These are phyloP conservation scores for Lactifluus hygrophoroides DNA, from an alignment of 768 basidiomycete genomes.

Conservation along the genomic window DNA sequence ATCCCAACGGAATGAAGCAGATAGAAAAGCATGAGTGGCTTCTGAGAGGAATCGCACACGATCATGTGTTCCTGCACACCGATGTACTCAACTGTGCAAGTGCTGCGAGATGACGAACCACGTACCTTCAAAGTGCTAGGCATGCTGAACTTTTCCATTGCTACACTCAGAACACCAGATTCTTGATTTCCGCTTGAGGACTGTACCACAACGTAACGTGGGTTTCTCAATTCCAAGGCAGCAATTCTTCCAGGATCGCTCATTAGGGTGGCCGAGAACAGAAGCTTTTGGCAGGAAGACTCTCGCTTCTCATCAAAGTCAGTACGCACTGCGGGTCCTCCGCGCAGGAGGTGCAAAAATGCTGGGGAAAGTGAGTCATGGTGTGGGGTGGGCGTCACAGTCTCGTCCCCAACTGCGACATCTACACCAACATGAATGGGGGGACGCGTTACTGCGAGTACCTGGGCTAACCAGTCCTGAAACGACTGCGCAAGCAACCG, in stretches of 20 bases:
- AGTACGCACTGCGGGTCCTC: conserved; percentile 33
- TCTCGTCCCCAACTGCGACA: background rate
- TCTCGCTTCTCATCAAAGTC: conserved; percentile 50
- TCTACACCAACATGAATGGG: background rate
- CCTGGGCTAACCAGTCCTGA: conserved; percentile 87
- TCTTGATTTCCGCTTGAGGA: conserved; percentile 27
- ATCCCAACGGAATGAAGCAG: conserved; percentile 59
- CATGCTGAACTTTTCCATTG: conserved; percentile 73
- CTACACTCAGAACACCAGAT: conserved; percentile 40
- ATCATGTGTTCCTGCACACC: conserved; percentile 72
- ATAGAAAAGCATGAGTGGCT: conserved; percentile 85
- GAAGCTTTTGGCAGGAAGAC: conserved; percentile 81
- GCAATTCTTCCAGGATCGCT: conserved; percentile 90
- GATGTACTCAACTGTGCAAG: background rate
- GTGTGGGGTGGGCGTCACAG: conserved; percentile 18
- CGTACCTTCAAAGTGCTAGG: conserved; percentile 68
- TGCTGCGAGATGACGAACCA: conserved; percentile 8
- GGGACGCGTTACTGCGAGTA: conserved; percentile 64
- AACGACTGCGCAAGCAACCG: conserved; percentile 92
- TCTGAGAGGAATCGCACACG: conserved; percentile 66
- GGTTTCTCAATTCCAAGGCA: conserved; percentile 64
- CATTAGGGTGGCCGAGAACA: conserved; percentile 95
- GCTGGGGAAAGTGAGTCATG: conserved; percentile 59
- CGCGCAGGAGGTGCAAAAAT: conserved; percentile 37
- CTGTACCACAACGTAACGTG: conserved; percentile 86